Evolutionary conservation across 2,329 filamentous ascomycete species (phyloP).

Genomic region (Emmonsiellopsis sp.): DNA sequence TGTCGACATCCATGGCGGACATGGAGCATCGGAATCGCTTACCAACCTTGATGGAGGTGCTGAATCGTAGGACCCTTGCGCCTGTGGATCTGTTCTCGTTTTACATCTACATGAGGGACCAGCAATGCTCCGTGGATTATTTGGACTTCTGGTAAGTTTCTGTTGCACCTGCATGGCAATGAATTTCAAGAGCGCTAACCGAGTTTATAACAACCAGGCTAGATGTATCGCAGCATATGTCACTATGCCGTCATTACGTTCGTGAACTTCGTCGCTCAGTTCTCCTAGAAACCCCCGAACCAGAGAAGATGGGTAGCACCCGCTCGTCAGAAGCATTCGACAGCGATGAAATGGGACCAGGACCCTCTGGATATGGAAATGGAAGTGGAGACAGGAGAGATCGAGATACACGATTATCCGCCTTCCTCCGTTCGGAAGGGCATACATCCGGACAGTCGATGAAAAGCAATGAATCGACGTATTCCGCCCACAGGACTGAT

Average conservation of each 20-base stretch:
- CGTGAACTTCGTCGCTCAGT: conserved; percentile 89
- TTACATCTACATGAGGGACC: conserved; percentile 99
- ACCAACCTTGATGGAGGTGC: conserved; percentile 89
- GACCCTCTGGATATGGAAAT: conserved; percentile 48
- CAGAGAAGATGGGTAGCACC: conserved; percentile 72
- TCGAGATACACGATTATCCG: conserved; percentile 83
- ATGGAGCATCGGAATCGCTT: conserved; percentile 64
- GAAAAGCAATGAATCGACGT: conserved; percentile 41
- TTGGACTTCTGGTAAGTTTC: conserved; percentile 83
- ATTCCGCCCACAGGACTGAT: conserved; percentile 29
- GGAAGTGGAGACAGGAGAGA: conserved; percentile 61
- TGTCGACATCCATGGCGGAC: conserved; percentile 22
- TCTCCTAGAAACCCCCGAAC: conserved; percentile 82
- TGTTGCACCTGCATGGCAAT: neutral
- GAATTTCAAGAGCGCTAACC: neutral
- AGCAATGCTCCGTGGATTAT: conserved; percentile 95
- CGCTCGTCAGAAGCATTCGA: conserved; percentile 5
- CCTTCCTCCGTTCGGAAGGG: conserved; percentile 63
- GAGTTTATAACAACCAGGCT: conserved; percentile 53
- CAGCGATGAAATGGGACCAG: conserved; percentile 28
- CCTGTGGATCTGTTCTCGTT: conserved; percentile 97
- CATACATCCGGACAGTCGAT: conserved; percentile 42
- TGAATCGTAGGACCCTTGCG: conserved; percentile 86
- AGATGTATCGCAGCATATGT: conserved; percentile 98
- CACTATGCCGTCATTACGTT: conserved; percentile 89